Conservation (phyloP, 2,329 filamentous ascomycete species). For the Penicillium brevicompactum region DNA sequence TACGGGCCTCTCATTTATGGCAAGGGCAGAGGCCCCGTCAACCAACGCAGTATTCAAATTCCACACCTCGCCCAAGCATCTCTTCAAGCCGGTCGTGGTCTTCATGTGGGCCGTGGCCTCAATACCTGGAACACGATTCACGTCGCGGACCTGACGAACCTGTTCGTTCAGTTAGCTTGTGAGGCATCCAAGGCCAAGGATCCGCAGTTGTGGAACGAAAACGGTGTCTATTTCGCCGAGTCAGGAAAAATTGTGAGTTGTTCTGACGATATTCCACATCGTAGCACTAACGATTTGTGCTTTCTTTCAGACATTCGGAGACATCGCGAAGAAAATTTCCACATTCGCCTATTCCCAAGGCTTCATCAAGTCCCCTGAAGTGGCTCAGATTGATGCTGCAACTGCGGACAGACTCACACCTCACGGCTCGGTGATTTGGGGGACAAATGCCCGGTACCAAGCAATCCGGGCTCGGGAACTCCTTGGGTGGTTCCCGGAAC, state of each 20-base stretch:
- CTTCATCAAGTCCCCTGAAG: conserved; percentile 14
- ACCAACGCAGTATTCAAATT: conserved; percentile 55
- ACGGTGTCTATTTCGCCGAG: conserved; percentile 40
- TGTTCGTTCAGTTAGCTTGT: conserved; percentile 56
- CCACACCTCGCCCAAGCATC: conserved; percentile 46
- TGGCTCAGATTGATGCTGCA: conserved; percentile 14
- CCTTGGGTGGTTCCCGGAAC: conserved; percentile 18
- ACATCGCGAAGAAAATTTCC: conserved; percentile 13
- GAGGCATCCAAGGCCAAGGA: conserved; percentile 37
- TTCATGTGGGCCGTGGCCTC: conserved; percentile 57
- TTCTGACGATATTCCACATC: not conserved
- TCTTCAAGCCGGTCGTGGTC: conserved; percentile 50
- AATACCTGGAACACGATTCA: conserved; percentile 55
- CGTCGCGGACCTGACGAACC: conserved; percentile 56
- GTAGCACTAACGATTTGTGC: not conserved
- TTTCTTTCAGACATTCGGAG: conserved; percentile 14
- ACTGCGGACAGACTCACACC: conserved; percentile 18
- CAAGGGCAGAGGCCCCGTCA: conserved; percentile 51
- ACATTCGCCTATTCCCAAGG: conserved; percentile 12
- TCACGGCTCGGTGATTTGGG: conserved; percentile 22
- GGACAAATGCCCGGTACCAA: conserved; percentile 22
- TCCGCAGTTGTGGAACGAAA: conserved; percentile 37
- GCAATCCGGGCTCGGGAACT: conserved; percentile 14
- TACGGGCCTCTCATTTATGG: conserved; percentile 66
- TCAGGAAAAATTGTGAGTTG: conserved; percentile 21